Base-by-base conservation (phyloP, 78 protist genomes). In the Dictyostelium purpureum region DNA sequence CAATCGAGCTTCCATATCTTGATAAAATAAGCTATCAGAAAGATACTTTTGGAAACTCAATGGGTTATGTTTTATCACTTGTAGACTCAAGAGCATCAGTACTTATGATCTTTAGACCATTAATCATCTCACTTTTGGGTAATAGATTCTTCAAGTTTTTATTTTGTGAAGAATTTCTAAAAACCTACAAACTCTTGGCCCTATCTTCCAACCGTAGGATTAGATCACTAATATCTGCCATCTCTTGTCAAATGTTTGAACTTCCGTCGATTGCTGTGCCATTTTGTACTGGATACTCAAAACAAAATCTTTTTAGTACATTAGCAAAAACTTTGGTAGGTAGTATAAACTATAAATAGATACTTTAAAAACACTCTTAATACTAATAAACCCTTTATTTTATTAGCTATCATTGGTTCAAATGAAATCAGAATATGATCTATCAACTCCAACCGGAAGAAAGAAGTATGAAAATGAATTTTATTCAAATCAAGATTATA, bases 171-270 rank as follows among this genome's bases (percentile, higher is more conserved):
- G 92, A 73, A 37, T 85, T 70, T 61, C 61, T 85, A 12, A 47
- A 16, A 9, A 40, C 21, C 61, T 85, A 85, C 35, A 63, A 54
- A 24, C 24, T 19, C 4, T 57, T 85, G 18, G 77, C 92, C 21
- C 38, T 85, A 0, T 74, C 77, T 6, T 3, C 26, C 6, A 51
- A 73, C 31, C 7, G 37, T n/a, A 47, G 61, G 14, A 19, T 45
- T 24, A 56, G 43, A 52, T 45, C 75, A 14, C 33, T 85, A 18
- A 49, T 85, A 4, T 56, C 82, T 4, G 78, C 92, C 0, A 73
- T 85, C 6, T n/a, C 75, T 2, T 85, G 92, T 59, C 92, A 85
- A 73, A 85, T 85, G 92, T 85, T 85, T 85, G 92, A 85, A 69
- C 18, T 85, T 14, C 92, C 92, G 2, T 73, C 83, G 0, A 85